phyloP scores from a whole-genome alignment of 2,329 filamentous ascomycete genomes.

The Pseudophaeomoniella oleicola region DNA sequence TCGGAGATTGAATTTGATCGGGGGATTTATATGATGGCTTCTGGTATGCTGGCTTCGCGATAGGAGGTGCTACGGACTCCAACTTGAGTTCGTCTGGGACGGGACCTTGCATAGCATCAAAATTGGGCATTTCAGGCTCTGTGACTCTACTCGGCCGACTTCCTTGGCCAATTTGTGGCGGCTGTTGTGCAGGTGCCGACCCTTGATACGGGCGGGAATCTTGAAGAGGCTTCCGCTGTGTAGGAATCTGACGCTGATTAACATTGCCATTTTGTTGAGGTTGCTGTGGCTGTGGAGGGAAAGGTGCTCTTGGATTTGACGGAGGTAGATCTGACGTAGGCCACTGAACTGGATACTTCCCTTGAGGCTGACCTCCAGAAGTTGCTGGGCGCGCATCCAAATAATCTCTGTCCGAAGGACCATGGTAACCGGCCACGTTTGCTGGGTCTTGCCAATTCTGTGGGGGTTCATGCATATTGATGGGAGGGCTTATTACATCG shows the following conservation, averaged over 20 bases:
- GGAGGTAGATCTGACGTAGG: neutral
- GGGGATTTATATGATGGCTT: constrained; percentile 13
- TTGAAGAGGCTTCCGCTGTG: neutral
- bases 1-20: constrained; percentile 6
- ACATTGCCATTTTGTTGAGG: no score
- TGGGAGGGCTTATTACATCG: neutral
- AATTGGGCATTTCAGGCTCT: constrained; percentile 46
- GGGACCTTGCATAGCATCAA: constrained; percentile 37
- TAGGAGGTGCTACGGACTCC: constrained; percentile 17
- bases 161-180: no score
- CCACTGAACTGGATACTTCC: no score
- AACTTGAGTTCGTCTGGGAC: constrained; percentile 14
- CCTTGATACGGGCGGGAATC: neutral
- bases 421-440: neutral
- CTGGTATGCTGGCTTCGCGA: constrained; percentile 12
- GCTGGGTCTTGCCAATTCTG: neutral
- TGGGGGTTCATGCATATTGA: neutral
- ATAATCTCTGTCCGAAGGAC: neutral
- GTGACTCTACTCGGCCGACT: no score
- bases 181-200: no score
- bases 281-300: neutral
- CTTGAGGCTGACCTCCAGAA: no score
- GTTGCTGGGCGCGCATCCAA: neutral
- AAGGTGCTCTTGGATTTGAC: neutral
- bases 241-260: neutral